phyloP scores from a whole-genome alignment of 306 rosid genomes.

The Quercus mongolica region DNA sequence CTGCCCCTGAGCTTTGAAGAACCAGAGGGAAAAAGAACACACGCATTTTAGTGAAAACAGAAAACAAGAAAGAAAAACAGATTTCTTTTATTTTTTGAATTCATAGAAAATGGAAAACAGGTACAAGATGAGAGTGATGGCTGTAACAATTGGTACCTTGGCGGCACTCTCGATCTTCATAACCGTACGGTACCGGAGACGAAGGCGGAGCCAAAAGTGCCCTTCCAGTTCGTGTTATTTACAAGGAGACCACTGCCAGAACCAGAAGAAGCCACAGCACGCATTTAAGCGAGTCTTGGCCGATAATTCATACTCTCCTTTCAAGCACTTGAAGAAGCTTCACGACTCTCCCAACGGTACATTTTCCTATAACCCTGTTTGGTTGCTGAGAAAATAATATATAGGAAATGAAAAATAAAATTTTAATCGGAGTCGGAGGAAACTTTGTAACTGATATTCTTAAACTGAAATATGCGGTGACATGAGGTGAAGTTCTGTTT shows the following conservation, averaged over 20 bases:
- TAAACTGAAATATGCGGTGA: neutral
- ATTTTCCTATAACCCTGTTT: neutral
- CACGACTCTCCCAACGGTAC: constrained; percentile 31
- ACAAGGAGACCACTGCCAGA: constrained; percentile 33
- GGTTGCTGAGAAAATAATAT: neutral
- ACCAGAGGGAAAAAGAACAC: too few species aligned
- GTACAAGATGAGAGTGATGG: constrained; percentile 33
- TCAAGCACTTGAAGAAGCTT: constrained; percentile 61
- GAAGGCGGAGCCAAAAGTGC: constrained; percentile 29
- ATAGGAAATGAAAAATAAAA: neutral
- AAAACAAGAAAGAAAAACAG: too few species aligned
- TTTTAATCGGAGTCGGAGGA: neutral
- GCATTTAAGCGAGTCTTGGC: constrained; percentile 69
- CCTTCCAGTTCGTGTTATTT: constrained; percentile 53
- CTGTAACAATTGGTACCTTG: constrained; percentile 43
- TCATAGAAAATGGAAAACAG: constrained; percentile 31
- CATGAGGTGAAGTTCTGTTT: neutral
- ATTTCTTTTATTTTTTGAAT: too few species aligned
- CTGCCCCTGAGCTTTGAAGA: too few species aligned
- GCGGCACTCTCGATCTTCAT: constrained; percentile 56
- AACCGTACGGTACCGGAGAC: constrained; percentile 34
- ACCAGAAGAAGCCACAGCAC: constrained; percentile 52
- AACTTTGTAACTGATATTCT: neutral
- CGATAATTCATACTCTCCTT: constrained; percentile 66
- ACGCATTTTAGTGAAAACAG: too few species aligned